Percentiles rank a stretch among this genome's conserved stretches.
Conservation (phyloP, 768 basidiomycete species). For the Obba rivulosa region DNA sequence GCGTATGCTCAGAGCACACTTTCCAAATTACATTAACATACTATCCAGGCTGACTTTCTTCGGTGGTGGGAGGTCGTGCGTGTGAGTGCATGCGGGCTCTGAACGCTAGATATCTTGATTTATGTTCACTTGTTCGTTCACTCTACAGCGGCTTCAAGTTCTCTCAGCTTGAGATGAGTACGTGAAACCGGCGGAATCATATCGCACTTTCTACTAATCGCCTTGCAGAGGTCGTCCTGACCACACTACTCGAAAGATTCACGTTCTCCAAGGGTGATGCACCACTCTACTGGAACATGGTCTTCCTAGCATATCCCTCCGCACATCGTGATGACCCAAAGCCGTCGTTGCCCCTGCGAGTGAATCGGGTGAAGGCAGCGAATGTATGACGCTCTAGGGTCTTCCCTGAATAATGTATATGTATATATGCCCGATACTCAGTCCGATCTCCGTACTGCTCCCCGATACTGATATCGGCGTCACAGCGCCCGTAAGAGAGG, state of each 20-base stretch:
- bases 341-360: too few species aligned
- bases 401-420: too few species aligned
- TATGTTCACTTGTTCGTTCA: not conserved
- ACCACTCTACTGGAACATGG: too few species aligned
- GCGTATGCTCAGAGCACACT: not conserved
- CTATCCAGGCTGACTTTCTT: conserved; percentile 18
- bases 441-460: too few species aligned
- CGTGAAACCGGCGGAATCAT: not conserved
- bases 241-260: conserved; percentile 10
- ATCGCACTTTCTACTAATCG: not conserved
- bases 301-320: too few species aligned
- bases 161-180: conserved; percentile 18
- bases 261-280: conserved; percentile 3
- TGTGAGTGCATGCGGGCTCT: conserved; percentile 7
- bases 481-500: too few species aligned
- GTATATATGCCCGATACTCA: too few species aligned
- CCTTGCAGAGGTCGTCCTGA: conserved; percentile 10
- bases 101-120: not conserved
- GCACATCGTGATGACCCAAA: too few species aligned
- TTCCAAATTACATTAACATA: not conserved
- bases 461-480: too few species aligned
- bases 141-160: conserved; percentile 17
- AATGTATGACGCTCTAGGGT: too few species aligned
- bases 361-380: too few species aligned
- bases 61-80: conserved; percentile 17